Evolutionary conservation across 257 asterid genomes (phyloP).

Genomic region (Solanum ossicruentum): DNA sequence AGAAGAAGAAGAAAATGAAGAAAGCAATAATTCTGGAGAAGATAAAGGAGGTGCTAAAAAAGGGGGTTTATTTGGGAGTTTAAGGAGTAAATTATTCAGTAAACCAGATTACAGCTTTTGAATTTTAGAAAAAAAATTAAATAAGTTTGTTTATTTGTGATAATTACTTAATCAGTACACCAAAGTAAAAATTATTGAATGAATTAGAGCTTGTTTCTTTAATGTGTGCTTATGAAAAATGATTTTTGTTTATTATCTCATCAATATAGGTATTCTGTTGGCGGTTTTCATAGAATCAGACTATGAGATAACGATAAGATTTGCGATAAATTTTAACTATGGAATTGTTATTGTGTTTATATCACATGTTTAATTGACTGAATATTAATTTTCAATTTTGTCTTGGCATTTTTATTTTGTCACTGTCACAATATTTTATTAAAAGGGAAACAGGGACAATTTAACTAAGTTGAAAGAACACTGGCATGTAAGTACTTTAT

Average conservation of each 20-base stretch:
- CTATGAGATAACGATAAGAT: too few species aligned
- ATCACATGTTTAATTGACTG: background rate
- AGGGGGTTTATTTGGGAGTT: background rate
- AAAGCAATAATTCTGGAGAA: background rate
- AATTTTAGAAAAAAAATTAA: background rate
- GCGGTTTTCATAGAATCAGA: too few species aligned
- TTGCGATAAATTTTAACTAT: background rate
- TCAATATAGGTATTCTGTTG: too few species aligned
- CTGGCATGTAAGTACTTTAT: background rate
- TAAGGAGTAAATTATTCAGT: background rate
- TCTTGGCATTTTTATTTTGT: background rate
- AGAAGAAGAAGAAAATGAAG: background rate
- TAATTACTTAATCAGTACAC: background rate
- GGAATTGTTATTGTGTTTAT: background rate
- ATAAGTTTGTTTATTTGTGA: background rate
- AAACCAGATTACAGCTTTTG: conserved; percentile 7
- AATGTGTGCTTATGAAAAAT: background rate
- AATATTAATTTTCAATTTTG: background rate
- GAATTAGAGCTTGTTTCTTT: background rate
- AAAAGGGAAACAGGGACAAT: background rate
- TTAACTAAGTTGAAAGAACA: background rate
- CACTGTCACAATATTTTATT: background rate
- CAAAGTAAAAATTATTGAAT: background rate
- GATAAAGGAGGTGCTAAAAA: background rate
- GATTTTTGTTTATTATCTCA: background rate